Conservation (phyloP, 2,329 filamentous ascomycete genomes). For the Colletotrichum sp. region DNA sequence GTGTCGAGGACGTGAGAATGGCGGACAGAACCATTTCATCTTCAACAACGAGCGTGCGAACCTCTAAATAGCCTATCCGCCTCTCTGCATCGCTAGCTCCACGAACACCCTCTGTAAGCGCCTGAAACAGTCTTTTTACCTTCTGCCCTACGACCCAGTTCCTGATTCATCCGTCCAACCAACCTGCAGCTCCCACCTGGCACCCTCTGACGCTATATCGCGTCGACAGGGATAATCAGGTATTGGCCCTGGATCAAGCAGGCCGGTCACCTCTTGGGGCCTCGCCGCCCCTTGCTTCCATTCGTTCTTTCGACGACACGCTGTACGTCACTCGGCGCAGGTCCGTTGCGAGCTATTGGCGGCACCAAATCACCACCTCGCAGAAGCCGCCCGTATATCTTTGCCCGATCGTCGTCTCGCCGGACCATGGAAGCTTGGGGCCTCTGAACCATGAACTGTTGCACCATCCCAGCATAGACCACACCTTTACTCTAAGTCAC, state of each 20-base stretch:
- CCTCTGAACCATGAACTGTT: constrained; percentile 1
- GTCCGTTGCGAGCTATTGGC: constrained; percentile 5
- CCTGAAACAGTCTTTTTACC: neutral
- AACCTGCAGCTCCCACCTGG: constrained; percentile 10
- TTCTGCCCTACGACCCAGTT: constrained; percentile 17
- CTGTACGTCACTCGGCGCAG: constrained; percentile 20
- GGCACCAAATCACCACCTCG: neutral
- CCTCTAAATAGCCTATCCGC: neutral
- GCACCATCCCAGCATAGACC: neutral
- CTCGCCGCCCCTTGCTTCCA: neutral
- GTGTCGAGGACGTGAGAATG: neutral
- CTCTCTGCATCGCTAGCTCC: constrained; percentile 1
- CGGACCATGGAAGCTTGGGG: neutral
- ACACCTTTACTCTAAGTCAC: neutral
- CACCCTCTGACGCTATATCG: constrained; percentile 16
- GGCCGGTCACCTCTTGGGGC: constrained; percentile 15
- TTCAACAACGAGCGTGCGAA: neutral
- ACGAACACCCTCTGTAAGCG: neutral
- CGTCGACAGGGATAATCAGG: constrained; percentile 21
- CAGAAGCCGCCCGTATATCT: constrained; percentile 9
- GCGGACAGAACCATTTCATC: neutral
- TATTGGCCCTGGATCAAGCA: constrained; percentile 19
- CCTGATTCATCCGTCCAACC: constrained; percentile 7
- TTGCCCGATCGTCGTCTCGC: neutral
- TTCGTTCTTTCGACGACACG: constrained; percentile 1